These are phyloP conservation scores for Blastobotrys ciferrii DNA, from an alignment of 1,139 yeast species.

Conservation along the genomic window DNA sequence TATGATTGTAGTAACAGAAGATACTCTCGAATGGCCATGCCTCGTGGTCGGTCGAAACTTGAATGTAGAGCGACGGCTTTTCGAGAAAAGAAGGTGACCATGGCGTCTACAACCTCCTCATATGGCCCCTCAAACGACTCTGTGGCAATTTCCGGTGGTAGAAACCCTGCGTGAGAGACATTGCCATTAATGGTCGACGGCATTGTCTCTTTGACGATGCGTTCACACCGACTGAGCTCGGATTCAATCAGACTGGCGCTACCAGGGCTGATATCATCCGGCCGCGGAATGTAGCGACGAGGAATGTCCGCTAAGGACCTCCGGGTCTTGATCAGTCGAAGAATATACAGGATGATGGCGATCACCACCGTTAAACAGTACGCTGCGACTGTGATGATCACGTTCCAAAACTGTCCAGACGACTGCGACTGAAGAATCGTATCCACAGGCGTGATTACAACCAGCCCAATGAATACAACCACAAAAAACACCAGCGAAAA, in stretches of 20 bases:
- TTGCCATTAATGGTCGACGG: conserved; percentile 42
- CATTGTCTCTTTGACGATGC: conserved; percentile 49
- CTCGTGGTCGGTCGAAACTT: conserved; percentile 39
- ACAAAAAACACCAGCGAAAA: conserved; percentile 53
- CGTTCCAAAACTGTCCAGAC: conserved; percentile 58
- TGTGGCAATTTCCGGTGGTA: conserved; percentile 42
- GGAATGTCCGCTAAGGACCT: conserved; percentile 74
- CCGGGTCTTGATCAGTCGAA: conserved; percentile 58
- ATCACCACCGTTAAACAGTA: conserved; percentile 58
- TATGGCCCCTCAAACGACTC: conserved; percentile 56
- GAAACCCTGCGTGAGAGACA: conserved; percentile 65
- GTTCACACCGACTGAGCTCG: conserved; percentile 48
- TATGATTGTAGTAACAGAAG: conserved; percentile 41
- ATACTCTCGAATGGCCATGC: conserved; percentile 50
- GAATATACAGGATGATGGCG: conserved; percentile 46
- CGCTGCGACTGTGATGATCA: conserved; percentile 72
- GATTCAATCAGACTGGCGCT: conserved; percentile 44
- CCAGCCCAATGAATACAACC: conserved; percentile 52
- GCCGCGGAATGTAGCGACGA: conserved; percentile 65
- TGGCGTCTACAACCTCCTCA: conserved; percentile 54
- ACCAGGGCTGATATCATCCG: conserved; percentile 58
- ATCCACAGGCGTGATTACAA: conserved; percentile 72
- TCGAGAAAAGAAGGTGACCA: conserved; percentile 39
- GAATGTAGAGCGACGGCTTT: conserved; percentile 47
- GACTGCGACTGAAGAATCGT: conserved; percentile 65